A percentile compares a stretch with the other conserved stretches of the same genome.
These are phyloP conservation scores for Wickerhamomyces mucosus DNA, from an alignment of 805 yeast genomes.

Conservation along the genomic window DNA sequence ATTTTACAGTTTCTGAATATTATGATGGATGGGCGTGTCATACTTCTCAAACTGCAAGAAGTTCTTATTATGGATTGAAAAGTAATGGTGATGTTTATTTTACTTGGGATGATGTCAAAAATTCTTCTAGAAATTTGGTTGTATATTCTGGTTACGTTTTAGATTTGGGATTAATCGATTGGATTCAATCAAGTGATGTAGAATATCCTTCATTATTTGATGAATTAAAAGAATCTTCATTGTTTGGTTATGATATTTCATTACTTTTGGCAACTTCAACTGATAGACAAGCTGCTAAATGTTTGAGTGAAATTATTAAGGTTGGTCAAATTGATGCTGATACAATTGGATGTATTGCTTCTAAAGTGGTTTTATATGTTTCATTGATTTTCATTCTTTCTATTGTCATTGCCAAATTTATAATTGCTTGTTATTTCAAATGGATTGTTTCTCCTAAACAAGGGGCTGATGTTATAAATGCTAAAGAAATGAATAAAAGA, in stretches of 20 bases:
- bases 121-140: conserved; percentile 63
- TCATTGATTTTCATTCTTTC: conserved; percentile 81
- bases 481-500: conserved; percentile 52
- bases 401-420: conserved; percentile 66
- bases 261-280: conserved; percentile 54
- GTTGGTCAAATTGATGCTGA: conserved; percentile 87
- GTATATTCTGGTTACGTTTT: conserved; percentile 87
- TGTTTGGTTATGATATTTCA: conserved; percentile 78
- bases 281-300: conserved; percentile 65
- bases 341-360: conserved; percentile 90
- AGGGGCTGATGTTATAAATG: conserved; percentile 62
- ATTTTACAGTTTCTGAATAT: conserved; percentile 44
- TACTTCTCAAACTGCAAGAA: conserved; percentile 61
- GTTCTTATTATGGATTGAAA: conserved; percentile 49
- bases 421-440: conserved; percentile 81
- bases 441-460: conserved; percentile 74
- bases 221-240: conserved; percentile 41
- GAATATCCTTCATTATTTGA: conserved; percentile 68
- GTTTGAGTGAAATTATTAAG: conserved; percentile 76
- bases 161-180: conserved; percentile 66
- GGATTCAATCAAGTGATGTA: conserved; percentile 64
- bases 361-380: conserved; percentile 68
- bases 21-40: conserved; percentile 91
- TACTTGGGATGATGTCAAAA: conserved; percentile 80
- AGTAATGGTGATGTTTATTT: conserved; percentile 71